Evolutionary conservation across 768 basidiomycete species (phyloP).

Genomic region (Trametes cubensis): DNA sequence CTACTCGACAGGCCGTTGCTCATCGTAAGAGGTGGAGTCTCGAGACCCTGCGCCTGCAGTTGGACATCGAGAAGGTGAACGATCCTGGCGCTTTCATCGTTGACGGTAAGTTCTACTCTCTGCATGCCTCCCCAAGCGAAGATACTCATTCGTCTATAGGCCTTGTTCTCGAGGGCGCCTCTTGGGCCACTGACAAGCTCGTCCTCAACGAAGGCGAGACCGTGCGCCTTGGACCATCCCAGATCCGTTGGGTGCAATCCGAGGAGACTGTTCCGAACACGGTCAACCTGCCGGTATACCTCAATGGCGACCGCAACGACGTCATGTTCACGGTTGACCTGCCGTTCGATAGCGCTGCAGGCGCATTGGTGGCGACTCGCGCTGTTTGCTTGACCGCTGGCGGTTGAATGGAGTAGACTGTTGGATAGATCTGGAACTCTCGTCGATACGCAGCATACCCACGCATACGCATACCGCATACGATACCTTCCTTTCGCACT

Average conservation of each 20-base stretch:
- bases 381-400: constrained; percentile 91
- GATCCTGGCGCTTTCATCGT: constrained; percentile 82
- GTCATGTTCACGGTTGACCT: constrained; percentile 90
- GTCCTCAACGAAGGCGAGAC: constrained; percentile 84
- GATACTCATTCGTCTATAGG: constrained; percentile 49
- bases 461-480: constrained; percentile 14
- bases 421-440: not conserved
- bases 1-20: constrained; percentile 93
- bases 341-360: constrained; percentile 69
- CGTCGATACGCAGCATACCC: not conserved
- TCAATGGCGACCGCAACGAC: constrained; percentile 87
- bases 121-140: constrained; percentile 9
- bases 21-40: constrained; percentile 91
- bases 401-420: constrained; percentile 41
- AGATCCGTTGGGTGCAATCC: constrained; percentile 82
- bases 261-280: constrained; percentile 42
- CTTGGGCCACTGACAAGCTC: constrained; percentile 69
- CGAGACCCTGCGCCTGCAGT: constrained; percentile 78
- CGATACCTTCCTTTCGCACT: constrained; percentile 10
- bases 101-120: constrained; percentile 62
- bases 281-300: constrained; percentile 89
- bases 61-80: constrained; percentile 82
- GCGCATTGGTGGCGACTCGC: constrained; percentile 77
- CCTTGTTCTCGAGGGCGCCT: constrained; percentile 84
- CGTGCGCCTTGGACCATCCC: constrained; percentile 78